These are phyloP conservation scores for Eimeria acervulina DNA, from an alignment of 169 alveolate genomes.

Conservation along the genomic window DNA sequence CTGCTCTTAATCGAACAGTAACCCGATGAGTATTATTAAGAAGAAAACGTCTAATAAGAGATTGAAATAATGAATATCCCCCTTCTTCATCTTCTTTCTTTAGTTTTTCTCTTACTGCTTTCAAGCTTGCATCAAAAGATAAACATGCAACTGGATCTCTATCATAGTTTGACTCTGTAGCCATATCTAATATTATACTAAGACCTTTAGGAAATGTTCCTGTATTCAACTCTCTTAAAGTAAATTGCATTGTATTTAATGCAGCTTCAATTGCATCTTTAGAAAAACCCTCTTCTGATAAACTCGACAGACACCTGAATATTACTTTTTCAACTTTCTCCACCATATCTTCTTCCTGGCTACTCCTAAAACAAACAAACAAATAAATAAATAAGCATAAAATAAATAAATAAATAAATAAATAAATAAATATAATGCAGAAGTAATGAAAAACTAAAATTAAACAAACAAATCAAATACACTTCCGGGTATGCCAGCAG, in stretches of 20 bases:
- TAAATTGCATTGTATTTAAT: conserved; percentile 62
- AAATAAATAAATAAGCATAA: too few species aligned
- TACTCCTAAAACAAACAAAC: too few species aligned
- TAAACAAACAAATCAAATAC: too few species aligned
- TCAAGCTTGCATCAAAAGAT: conserved; percentile 60
- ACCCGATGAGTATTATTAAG: conserved; percentile 79
- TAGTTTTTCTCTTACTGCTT: conserved; percentile 2
- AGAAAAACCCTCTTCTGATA: conserved; percentile 44
- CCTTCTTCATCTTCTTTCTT: conserved; percentile 64
- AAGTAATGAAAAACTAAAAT: too few species aligned
- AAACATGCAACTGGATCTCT: conserved; percentile 59
- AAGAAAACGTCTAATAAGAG: conserved; percentile 53
- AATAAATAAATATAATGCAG: too few species aligned
- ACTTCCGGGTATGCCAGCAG: too few species aligned
- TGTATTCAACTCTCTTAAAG: conserved; percentile 74
- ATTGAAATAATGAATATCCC: conserved; percentile 72
- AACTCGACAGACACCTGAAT: conserved; percentile 15
- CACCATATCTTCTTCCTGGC: neutral
- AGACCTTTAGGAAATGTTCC: conserved; percentile 81
- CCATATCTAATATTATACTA: conserved; percentile 37
- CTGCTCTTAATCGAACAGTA: conserved; percentile 70
- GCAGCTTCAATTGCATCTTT: conserved; percentile 80
- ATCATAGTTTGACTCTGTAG: conserved; percentile 46
- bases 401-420: too few species aligned
- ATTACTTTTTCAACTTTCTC: conserved; percentile 54